Evolutionary conservation across 768 basidiomycete species (phyloP).

Genomic region (Podaxis sp.): DNA sequence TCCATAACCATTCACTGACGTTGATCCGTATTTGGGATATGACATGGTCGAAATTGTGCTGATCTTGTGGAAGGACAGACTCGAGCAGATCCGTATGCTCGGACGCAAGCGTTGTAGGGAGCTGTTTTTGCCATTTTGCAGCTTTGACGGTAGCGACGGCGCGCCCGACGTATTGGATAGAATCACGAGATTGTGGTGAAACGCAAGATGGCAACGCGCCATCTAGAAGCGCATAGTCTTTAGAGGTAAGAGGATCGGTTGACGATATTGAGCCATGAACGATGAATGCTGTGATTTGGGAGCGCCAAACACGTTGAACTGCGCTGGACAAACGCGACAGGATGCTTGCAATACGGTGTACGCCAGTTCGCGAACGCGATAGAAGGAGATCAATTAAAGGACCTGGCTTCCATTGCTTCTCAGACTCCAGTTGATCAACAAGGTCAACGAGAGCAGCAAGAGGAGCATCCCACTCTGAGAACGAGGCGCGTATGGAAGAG

Average conservation of each 20-base stretch:
- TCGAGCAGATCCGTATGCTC: conserved; percentile 67
- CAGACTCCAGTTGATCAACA: conserved; percentile 57
- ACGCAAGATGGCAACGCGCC: conserved; percentile 77
- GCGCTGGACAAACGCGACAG: conserved; percentile 68
- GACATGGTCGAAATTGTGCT: conserved; percentile 71
- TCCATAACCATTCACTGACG: conserved; percentile 93
- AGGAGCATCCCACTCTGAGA: conserved; percentile 88
- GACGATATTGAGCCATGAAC: conserved; percentile 73
- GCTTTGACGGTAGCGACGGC: conserved; percentile 82
- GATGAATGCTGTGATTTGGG: conserved; percentile 79
- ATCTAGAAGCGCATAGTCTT: conserved; percentile 55
- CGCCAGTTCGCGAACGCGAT: conserved; percentile 70
- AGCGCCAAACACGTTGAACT: conserved; percentile 81
- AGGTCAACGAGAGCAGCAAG: conserved; percentile 68
- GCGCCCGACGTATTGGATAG: conserved; percentile 83
- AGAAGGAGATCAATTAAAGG: conserved; percentile 79
- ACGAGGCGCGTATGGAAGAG: conserved; percentile 77
- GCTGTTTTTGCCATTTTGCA: conserved; percentile 75
- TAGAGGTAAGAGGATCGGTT: conserved; percentile 65
- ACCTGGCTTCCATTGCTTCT: conserved; percentile 68
- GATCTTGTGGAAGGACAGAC: conserved; percentile 69
- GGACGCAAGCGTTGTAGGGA: conserved; percentile 64
- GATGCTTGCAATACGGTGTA: conserved; percentile 72
- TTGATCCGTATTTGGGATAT: conserved; percentile 75
- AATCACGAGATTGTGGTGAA: conserved; percentile 68